Conservation (phyloP, 2,329 filamentous ascomycete species). For the Chaetoscypha palmicola region DNA sequence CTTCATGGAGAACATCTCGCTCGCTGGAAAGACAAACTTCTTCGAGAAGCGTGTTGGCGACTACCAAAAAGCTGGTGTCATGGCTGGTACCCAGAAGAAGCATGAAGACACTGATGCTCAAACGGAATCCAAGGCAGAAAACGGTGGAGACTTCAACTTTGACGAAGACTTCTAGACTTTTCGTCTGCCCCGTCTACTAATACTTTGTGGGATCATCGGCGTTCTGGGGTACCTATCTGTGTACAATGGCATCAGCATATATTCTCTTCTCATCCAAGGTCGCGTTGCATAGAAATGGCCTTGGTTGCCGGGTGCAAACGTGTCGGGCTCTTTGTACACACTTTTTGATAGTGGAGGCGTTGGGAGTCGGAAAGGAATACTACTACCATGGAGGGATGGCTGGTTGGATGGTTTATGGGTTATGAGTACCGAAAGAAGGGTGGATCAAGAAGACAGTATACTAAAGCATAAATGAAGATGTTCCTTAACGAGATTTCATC, state of each 20-base stretch:
- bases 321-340: conserved; percentile 16
- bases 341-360: conserved; percentile 21
- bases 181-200: conserved; percentile 12
- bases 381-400: conserved; percentile 16
- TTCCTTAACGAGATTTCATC: too few relatives aligned
- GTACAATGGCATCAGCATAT: conserved; percentile 19
- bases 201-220: conserved; percentile 13
- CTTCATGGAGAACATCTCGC: conserved; percentile 99
- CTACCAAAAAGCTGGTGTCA: conserved; percentile 99
- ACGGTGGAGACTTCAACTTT: conserved; percentile 78
- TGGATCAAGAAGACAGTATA: conserved; percentile 9
- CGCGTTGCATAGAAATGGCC: conserved; percentile 27
- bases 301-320: conserved; percentile 23
- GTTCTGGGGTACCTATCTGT: conserved; percentile 16
- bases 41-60: conserved; percentile 99
- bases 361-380: conserved; percentile 14
- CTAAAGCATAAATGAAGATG: conserved; percentile 16
- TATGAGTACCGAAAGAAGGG: neutral
- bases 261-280: conserved; percentile 11
- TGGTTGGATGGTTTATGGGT: neutral
- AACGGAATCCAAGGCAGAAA: conserved; percentile 47
- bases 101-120: conserved; percentile 39
- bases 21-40: conserved; percentile 99
- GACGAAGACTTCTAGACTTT: conserved; percentile 89
- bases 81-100: conserved; percentile 83